Base-by-base conservation (phyloP, 768 basidiomycete genomes). In the Pulveroboletus frians region DNA sequence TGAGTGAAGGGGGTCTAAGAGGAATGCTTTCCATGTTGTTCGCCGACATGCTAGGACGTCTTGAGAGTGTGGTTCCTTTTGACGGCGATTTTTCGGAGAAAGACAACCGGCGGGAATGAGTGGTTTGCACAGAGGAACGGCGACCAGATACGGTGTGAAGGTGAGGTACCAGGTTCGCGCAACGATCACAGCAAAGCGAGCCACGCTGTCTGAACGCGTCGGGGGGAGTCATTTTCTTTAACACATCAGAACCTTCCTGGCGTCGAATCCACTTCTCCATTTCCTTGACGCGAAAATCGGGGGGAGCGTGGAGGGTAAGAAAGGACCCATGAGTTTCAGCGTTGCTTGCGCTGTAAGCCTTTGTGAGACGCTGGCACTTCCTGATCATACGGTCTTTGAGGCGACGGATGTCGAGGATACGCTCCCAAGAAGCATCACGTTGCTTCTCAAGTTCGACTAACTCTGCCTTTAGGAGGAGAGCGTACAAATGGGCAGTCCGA, bases 311-410 rank as follows among this genome's bases (percentile, higher is more conserved):
- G 34, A 85, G 68, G 10, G 83, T 83, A 53, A 81, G 80, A 66
- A 86, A 87, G 29, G 76, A 71, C 46, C 73, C 68, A 15, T 66
- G 64, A 30, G 73, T 64, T 43, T 71, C 63, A 47, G 72, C 66
- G 37, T 66, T 72, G 23, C 70, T 62, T 27, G 72, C 61, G 11
- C 76, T 68, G 43, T 67, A 61, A 47, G 66, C 66, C 53, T 76
- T 79, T 39, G 79, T 76, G 38, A 87, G 69, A 47, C 82, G 79
- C 55, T 81, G 80, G 61, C 84, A 87, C 60, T 88, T 88, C 65
- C 85, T 82, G 53, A 87, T 80, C 85, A 88, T 86, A 50, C 86
- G 78, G 63, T 88, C 85, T 70, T 88, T 88, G 59, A 88, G 73
- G 54, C 80, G 85, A 13, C 85, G 84, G 41, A 88, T 84, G 62